Base-by-base conservation (phyloP, 768 basidiomycete species). In the Boletus patriciae region DNA sequence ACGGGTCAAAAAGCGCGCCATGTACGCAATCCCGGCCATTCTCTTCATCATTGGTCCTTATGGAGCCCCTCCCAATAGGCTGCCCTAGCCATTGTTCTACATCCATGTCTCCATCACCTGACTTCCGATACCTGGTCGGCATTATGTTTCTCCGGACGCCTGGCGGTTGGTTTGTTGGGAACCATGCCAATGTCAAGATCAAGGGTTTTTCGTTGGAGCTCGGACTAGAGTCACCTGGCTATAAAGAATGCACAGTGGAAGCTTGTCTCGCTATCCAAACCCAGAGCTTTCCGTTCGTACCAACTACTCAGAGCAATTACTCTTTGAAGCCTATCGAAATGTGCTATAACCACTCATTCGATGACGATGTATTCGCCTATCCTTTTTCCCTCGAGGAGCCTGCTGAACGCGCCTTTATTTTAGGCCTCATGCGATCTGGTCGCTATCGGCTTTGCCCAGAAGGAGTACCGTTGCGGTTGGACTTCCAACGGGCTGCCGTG, bases 101-200 rank as follows among this genome's bases (percentile, higher is more conserved):
- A 7, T 41, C 46, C 13, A 13, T 13, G 6, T 52, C 49, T 44
- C 42, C 23, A 34, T 29, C 33, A 45, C 31, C 36, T 33, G 23
- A 41, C 36, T 4, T 44, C 64, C 59, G 36, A 34, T 44, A 6
- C 27, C 3, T 42, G 15, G n/a, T 37, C 53, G 40, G 55, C 48
- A 19, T 29, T 51, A 19, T 48, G 43, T 21, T 12, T 31, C n/a
- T 15, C 62, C 64, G 50, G 31, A 56, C 9, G 34, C 61, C 50
- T 59, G 50, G 58, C 52, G 2, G 31, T 50, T 67, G 56, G 65
- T 62, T 47, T 50, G 43, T 64, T 57, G 52, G 56, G 42, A 42
- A 38, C 52, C 47, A 47, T 58, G 40, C 66, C 66, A 64, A 59
- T 49, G 45, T 58, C 48, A 46, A 50, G 33, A 23, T 46, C 37